Evolutionary conservation across 371 early-diverging fungal genomes (phyloP), one percentile per base, ranked within the genome.

Genomic region (Syncephalastrum racemosum): DNA sequence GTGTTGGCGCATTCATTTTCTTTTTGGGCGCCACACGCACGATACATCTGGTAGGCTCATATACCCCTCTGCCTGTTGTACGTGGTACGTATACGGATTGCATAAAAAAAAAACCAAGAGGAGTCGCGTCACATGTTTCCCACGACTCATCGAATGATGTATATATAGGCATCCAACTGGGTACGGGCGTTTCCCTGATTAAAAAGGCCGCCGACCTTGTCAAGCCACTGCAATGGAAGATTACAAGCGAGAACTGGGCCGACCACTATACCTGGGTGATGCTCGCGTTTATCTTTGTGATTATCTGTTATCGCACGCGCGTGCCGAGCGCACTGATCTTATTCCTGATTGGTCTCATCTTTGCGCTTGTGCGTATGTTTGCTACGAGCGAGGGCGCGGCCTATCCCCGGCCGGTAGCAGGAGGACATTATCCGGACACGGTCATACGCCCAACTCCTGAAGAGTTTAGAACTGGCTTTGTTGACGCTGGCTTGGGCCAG

Each of bases 401-500:
- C 42, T 24, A 54, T 16, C 63, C 67, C 14, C 73, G 65, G 25
- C 81, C 84, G 16, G 71, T 72, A 43, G 66, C 82, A 47, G 84
- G 83, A 18, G 81, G 82, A n/a, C 79, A 88, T 71, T 78, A 81
- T 58, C 83, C 86, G 15, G 67, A 77, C 15, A 66, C 73, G 0
- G 53, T 79, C 16, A 76, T 81, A 22, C 80, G 83, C 15, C 88
- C 92, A 1, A 82, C 86, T 4, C 75, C 81, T 24, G 63, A 72
- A 24, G 87, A 92, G 52, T 90, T 91, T 64, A 70, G 71, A 40
- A 73, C 54, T 6, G 94, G 92, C 6, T 87, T 93, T 62, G 56
- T 89, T 22, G 86, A 77, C 50, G 95, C 93, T 1, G 90, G 89
- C 24, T 67, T 94, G n/a, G 94, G 94, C 12, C 94, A 95, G 77